Conservation (phyloP, 345 rosid genomes). For the Hirschfeldia incana region DNA sequence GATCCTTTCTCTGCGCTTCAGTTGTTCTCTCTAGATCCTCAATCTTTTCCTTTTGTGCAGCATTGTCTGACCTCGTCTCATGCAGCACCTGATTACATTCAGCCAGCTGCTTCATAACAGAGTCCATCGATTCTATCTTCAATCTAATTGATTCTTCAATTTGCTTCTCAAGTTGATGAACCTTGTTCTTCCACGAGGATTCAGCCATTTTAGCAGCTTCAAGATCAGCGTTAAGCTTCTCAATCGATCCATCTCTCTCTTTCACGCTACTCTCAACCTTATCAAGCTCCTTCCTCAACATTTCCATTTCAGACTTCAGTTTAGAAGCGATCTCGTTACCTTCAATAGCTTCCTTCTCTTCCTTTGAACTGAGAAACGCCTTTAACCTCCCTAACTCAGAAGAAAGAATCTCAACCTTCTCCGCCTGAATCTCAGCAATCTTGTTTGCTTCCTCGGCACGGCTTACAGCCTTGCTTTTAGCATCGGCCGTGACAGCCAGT, state of each 20-base stretch:
- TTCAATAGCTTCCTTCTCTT: slow-evolving; percentile 47
- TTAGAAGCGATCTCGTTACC: slow-evolving; percentile 49
- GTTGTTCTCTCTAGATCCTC: slow-evolving; percentile 65
- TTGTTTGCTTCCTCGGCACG: slow-evolving; percentile 89
- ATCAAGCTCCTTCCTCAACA: slow-evolving; percentile 59
- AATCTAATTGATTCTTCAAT: slow-evolving; percentile 56
- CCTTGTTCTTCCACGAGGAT: slow-evolving; percentile 55
- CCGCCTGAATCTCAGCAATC: slow-evolving; percentile 82
- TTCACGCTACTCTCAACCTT: slow-evolving; percentile 53
- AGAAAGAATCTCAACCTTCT: slow-evolving; percentile 74
- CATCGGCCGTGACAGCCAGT: slow-evolving; percentile 65
- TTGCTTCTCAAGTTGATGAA: slow-evolving; percentile 57
- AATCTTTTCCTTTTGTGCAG: slow-evolving; percentile 66
- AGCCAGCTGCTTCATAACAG: slow-evolving; percentile 71
- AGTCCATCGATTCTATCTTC: slow-evolving; percentile 71
- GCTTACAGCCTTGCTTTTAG: slow-evolving; percentile 80
- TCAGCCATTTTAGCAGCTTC: slow-evolving; percentile 81
- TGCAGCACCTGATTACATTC: slow-evolving; percentile 61
- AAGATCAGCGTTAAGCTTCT: slow-evolving; percentile 76
- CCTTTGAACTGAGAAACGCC: slow-evolving; percentile 66
- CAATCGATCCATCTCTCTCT: slow-evolving; percentile 61
- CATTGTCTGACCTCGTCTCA: slow-evolving; percentile 60
- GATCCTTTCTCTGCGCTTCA: slow-evolving; percentile 60
- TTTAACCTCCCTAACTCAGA: slow-evolving; percentile 62
- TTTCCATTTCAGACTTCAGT: slow-evolving; percentile 57